Evolutionary conservation across 805 yeast species (phyloP), one percentile per base, ranked within the genome.

Genomic region (Metahyphopichia silvanorum): DNA sequence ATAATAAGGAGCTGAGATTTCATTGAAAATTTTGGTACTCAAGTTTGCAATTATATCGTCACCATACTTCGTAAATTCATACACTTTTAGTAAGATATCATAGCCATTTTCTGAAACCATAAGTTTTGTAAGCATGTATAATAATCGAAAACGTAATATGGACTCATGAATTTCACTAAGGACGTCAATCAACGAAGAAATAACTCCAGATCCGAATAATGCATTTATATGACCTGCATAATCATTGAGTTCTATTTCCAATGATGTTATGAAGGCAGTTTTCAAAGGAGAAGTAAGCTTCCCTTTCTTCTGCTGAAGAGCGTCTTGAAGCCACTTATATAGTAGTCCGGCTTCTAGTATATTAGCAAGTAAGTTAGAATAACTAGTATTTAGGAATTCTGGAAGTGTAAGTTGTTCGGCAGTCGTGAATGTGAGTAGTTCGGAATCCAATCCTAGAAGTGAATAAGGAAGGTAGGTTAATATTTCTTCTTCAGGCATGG

Each of bases 311-410:
- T 46, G 31, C 23, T 57, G 61, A 9, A 70, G 41, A 14, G 49
- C 44, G 11, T 32, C 35, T 4, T 52, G 55, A 21, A 86, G 55
- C 26, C 63, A 53, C 32, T 71, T 69, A 55, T 74, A 86, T 3
- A 87, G 57, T 21, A 88, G 56, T 0, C 86, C 91, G 1, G 87
- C 82, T 53, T 88, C 96, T 25, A 82, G 60, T 1, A 84, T 57
- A 17, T 67, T 53, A 35, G 71, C 76, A 20, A 86, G 53, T 17
- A 78, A 45, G 1, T 79, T 78, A 27, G 80, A 67, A 16, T 74
- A 63, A 5, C 87, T 74, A 38, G 71, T 72, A 16, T 79, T 74
- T 11, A 82, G 54, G 26, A 66, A 63, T 1, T 54, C 39, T 1
- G 93, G 89, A 3, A 84, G 47, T 24, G 43, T 49, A n/a, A 55